Evolutionary conservation across 164 flowering plant genomes (phyloP).

Genomic region (Berberis vulgaris): DNA sequence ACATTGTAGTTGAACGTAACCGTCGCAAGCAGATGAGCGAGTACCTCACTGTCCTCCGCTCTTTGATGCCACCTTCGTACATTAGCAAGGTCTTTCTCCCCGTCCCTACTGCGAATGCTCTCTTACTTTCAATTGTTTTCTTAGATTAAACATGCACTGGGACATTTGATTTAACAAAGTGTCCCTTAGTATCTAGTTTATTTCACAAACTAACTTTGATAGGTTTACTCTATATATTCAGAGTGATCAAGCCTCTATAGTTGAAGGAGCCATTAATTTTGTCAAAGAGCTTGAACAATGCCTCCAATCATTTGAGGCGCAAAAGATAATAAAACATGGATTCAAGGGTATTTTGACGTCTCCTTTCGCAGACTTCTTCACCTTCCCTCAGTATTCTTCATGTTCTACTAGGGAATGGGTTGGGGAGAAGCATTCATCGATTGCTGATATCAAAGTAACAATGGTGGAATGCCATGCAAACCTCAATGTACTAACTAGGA

Average conservation of each 20-base stretch:
- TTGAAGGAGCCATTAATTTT: conserved; percentile 87
- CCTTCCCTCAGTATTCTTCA: conserved; percentile 55
- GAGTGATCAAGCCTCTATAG: conserved; percentile 97
- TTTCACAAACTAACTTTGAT: neutral
- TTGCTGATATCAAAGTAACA: conserved; percentile 81
- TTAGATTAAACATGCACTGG: too few species aligned
- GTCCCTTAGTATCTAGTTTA: too few species aligned
- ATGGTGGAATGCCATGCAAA: conserved; percentile 86
- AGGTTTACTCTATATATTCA: conserved; percentile 4
- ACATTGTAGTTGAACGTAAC: conserved; percentile 56
- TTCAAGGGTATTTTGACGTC: conserved; percentile 9
- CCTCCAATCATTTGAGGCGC: conserved; percentile 48
- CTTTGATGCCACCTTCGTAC: conserved; percentile 54
- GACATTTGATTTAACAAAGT: too few species aligned
- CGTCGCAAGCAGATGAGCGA: conserved; percentile 58
- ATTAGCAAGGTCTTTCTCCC: conserved; percentile 36
- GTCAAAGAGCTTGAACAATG: conserved; percentile 87
- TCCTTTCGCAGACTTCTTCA: conserved; percentile 57
- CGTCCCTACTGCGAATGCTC: neutral
- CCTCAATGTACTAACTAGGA: conserved; percentile 53
- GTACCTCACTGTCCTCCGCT: conserved; percentile 41
- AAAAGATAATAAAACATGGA: conserved; percentile 19
- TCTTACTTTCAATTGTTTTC: neutral
- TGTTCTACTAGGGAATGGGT: conserved; percentile 7
- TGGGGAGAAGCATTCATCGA: conserved; percentile 20